Conservation (phyloP, 1,284 basidiomycete genomes). For the Naganishia sp. region DNA sequence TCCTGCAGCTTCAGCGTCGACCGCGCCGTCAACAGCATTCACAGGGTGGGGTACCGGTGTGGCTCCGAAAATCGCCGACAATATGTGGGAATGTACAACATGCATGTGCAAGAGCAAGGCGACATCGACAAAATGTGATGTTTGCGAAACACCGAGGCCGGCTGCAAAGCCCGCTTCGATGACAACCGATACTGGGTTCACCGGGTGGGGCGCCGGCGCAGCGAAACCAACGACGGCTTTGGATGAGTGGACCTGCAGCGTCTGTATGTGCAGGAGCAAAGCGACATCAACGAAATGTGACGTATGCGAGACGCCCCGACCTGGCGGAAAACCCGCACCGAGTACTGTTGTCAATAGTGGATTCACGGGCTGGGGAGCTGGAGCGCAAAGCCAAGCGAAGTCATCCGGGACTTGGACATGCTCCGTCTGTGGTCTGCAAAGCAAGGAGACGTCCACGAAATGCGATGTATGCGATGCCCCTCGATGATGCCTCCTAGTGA, state of each 20-base stretch:
- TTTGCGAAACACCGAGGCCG: not conserved
- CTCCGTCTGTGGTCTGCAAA: conserved; percentile 9
- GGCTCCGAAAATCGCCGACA: not conserved
- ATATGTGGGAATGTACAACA: conserved; percentile 6
- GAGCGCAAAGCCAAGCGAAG: conserved; percentile 4
- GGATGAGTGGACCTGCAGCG: conserved; percentile 25
- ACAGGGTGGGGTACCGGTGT: conserved; percentile 18
- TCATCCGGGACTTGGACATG: conserved; percentile 21
- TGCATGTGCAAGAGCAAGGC: conserved; percentile 17
- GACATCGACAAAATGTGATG: conserved; percentile 3
- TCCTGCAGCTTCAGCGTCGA: too few relatives aligned
- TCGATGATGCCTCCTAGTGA: conserved; percentile 7
- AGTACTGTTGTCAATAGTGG: not conserved
- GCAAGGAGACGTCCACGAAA: conserved; percentile 20
- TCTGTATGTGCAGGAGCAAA: conserved; percentile 20
- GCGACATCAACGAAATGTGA: conserved; percentile 30
- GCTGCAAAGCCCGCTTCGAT: not conserved
- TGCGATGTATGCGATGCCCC: conserved; percentile 27
- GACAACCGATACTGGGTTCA: conserved; percentile 20
- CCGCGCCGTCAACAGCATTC: conserved; percentile 11
- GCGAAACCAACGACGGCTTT: not conserved
- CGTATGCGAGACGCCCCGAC: conserved; percentile 30
- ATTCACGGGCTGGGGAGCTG: conserved; percentile 24
- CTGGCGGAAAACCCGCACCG: not conserved
- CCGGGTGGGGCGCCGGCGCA: conserved; percentile 29